Conservation (phyloP, 345 rosid species). For the Ailanthus altissimus region DNA sequence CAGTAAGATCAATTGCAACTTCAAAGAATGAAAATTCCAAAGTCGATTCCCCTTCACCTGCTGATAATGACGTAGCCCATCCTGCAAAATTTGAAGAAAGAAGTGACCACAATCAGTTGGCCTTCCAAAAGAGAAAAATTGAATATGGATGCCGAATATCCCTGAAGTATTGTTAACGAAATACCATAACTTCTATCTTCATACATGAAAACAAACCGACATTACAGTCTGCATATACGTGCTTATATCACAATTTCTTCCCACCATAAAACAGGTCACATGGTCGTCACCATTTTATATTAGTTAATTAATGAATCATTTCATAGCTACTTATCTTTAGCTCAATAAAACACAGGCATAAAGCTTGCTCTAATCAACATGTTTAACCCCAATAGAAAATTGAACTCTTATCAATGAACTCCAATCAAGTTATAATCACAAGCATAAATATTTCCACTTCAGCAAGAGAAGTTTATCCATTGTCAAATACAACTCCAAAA, state of each 20-base stretch:
- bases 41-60: constrained; percentile 63
- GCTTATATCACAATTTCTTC: not conserved
- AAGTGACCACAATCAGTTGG: not conserved
- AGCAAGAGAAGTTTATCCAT: not conserved
- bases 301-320: not conserved
- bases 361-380: not conserved
- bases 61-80: constrained; percentile 74
- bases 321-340: not conserved
- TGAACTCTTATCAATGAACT: not conserved
- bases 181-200: not conserved
- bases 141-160: not conserved
- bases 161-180: not conserved
- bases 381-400: not conserved
- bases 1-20: constrained; percentile 70
- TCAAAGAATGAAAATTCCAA: constrained; percentile 71
- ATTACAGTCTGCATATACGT: not conserved
- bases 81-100: constrained; percentile 45
- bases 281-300: not conserved
- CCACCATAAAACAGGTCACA: not conserved
- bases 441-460: not conserved
- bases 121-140: not conserved
- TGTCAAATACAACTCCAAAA: not conserved
- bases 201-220: not conserved
- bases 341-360: not conserved
- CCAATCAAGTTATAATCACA: not conserved